phyloP scores from a whole-genome alignment of 2,329 filamentous ascomycete species.

The Metarhizium sp. region DNA sequence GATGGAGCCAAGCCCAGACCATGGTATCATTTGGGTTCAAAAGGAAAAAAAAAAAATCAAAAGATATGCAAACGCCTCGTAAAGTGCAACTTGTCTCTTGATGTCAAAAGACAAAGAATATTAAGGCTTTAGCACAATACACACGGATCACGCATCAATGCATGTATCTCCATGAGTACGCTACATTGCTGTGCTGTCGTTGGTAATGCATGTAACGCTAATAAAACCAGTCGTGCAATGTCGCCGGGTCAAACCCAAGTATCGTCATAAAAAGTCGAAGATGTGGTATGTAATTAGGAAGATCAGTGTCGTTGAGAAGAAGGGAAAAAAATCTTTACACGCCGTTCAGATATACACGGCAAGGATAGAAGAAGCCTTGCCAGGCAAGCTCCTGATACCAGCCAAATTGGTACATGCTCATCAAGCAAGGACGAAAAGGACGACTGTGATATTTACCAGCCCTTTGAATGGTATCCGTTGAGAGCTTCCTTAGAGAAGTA shows the following conservation, averaged over 20 bases:
- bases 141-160: neutral
- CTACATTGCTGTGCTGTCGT: neutral
- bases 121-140: constrained; percentile 4
- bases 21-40: constrained; percentile 19
- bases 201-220: constrained; percentile 1
- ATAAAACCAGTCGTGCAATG: constrained; percentile 2
- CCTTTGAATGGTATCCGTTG: constrained; percentile 34
- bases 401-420: neutral
- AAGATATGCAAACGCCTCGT: constrained; percentile 10
- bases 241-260: neutral
- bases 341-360: constrained; percentile 20
- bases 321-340: constrained; percentile 13
- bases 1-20: constrained; percentile 11
- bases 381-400: neutral
- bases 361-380: constrained; percentile 6
- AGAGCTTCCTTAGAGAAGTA: constrained; percentile 74
- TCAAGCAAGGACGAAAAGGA: neutral
- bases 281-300: constrained; percentile 2
- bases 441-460: constrained; percentile 23
- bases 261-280: neutral
- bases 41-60: neutral
- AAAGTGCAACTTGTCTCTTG: neutral
- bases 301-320: constrained; percentile 7
- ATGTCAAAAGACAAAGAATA: constrained; percentile 10
- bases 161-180: neutral